A percentile compares a stretch with the other conserved stretches of the same genome.
These are phyloP conservation scores for Ziziphus jujuba DNA, from an alignment of 306 rosid genomes.

Conservation along the genomic window DNA sequence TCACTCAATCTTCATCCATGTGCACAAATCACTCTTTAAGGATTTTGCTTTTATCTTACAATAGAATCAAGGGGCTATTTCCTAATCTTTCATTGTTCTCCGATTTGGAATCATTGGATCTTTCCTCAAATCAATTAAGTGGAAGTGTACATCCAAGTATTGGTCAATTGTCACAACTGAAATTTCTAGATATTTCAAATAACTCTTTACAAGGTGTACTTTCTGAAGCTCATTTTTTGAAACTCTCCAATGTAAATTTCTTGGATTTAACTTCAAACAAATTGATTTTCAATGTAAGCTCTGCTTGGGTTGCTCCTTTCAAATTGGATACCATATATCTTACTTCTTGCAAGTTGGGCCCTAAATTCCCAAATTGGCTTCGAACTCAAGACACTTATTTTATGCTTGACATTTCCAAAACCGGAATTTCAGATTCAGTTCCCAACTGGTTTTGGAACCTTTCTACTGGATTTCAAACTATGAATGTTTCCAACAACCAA, in stretches of 20 bases:
- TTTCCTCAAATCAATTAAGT: neutral
- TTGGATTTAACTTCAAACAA: neutral
- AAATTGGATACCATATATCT: neutral
- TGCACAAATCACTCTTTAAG: neutral
- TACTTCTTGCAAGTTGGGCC: conserved; percentile 12
- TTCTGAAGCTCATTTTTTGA: conserved; percentile 1
- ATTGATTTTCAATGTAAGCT: neutral
- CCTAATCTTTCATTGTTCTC: too few species aligned
- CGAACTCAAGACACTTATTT: conserved; percentile 7
- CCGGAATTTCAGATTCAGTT: conserved; percentile 9
- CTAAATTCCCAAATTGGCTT: conserved; percentile 18
- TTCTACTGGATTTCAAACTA: too few species aligned
- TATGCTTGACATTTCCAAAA: conserved; percentile 11
- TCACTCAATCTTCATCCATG: neutral
- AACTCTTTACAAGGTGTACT: neutral
- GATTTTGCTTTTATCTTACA: too few species aligned
- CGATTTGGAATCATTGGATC: too few species aligned
- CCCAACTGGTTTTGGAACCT: conserved; percentile 26
- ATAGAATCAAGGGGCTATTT: too few species aligned
- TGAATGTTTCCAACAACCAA: conserved; percentile 18
- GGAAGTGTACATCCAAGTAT: neutral
- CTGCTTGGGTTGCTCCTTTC: conserved; percentile 15
- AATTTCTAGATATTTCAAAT: neutral
- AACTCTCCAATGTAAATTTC: neutral
- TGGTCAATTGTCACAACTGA: neutral